A percentile compares a stretch with the other conserved stretches of the same genome.
Conservation (phyloP, 2,329 filamentous ascomycete species). For the Cyphellophora attinorum region DNA sequence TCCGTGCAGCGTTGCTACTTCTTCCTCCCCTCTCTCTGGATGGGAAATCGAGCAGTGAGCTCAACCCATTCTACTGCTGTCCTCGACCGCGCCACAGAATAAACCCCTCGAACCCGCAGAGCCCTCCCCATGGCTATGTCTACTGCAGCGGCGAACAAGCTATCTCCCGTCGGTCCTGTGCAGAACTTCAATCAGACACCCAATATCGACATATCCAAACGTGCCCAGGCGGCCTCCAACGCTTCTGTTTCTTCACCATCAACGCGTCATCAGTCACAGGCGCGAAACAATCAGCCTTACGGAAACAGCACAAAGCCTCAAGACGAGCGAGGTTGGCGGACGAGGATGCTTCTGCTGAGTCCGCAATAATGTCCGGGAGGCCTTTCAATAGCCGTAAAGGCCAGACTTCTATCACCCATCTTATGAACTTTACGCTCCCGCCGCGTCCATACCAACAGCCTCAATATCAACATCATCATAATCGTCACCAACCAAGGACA, state of each 20-base stretch:
- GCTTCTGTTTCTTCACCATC: constrained; percentile 30
- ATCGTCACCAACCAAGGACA: constrained; percentile 56
- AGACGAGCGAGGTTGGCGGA: constrained; percentile 64
- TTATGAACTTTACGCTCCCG: constrained; percentile 83
- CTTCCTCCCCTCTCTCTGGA: too few species aligned
- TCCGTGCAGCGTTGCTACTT: too few species aligned
- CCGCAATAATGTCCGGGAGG: constrained; percentile 53
- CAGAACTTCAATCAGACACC: constrained; percentile 13
- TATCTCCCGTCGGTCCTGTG: constrained; percentile 8
- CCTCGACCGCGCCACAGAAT: too few species aligned
- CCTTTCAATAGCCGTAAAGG: constrained; percentile 66
- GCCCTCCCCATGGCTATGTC: not conserved
- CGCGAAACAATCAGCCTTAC: constrained; percentile 64
- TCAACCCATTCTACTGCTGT: too few species aligned
- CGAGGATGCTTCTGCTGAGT: constrained; percentile 81
- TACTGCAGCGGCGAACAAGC: constrained; percentile 10
- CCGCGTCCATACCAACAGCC: constrained; percentile 54
- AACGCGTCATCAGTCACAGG: constrained; percentile 26
- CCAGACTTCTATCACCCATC: constrained; percentile 91
- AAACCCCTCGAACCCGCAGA: too few species aligned
- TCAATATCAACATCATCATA: constrained; percentile 42
- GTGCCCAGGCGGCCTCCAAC: constrained; percentile 30
- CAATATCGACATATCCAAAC: constrained; percentile 18
- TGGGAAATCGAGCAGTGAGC: too few species aligned
- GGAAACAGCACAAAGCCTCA: constrained; percentile 77